Evolutionary conservation across 441 rosid species (phyloP).

Genomic region (Euphorbia schlechtendalii): DNA sequence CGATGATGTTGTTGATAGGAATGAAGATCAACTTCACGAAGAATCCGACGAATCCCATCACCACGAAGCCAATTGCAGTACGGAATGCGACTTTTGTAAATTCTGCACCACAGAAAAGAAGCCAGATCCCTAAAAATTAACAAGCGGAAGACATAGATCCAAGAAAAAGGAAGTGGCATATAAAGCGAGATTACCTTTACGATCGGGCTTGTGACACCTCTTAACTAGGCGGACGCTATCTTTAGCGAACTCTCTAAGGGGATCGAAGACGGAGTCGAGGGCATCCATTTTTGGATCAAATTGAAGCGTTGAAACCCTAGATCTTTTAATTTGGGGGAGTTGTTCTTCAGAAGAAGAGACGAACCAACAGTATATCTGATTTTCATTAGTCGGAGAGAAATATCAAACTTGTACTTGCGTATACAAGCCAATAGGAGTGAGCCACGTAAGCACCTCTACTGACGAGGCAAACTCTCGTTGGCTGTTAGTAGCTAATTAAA

Average conservation of each 20-base stretch:
- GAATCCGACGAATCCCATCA: slow-evolving; percentile 87
- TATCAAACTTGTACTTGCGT: background rate
- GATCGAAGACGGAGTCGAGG: slow-evolving; percentile 57
- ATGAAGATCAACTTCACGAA: slow-evolving; percentile 78
- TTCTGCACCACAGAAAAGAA: slow-evolving; percentile 29
- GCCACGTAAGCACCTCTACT: background rate
- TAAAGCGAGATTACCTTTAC: slow-evolving; percentile 39
- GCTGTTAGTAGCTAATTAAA: too few relatives aligned
- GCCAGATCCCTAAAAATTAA: slow-evolving; percentile 3
- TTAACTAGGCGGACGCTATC: slow-evolving; percentile 76
- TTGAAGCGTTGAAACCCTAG: slow-evolving; percentile 13
- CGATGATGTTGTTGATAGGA: slow-evolving; percentile 86
- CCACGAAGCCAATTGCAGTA: slow-evolving; percentile 81
- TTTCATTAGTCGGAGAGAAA: background rate
- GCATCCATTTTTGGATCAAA: slow-evolving; percentile 50
- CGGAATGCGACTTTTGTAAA: slow-evolving; percentile 74
- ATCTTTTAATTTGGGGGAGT: slow-evolving; percentile 11
- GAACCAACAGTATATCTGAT: too few relatives aligned
- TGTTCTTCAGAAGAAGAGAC: background rate
- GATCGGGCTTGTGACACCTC: slow-evolving; percentile 88
- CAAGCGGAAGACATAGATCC: background rate
- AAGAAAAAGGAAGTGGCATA: background rate
- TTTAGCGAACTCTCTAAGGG: slow-evolving; percentile 75
- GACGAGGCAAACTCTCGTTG: background rate
- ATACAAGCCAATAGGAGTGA: background rate